Base-by-base conservation (phyloP, 768 basidiomycete genomes). In the Mycena galericulata region DNA sequence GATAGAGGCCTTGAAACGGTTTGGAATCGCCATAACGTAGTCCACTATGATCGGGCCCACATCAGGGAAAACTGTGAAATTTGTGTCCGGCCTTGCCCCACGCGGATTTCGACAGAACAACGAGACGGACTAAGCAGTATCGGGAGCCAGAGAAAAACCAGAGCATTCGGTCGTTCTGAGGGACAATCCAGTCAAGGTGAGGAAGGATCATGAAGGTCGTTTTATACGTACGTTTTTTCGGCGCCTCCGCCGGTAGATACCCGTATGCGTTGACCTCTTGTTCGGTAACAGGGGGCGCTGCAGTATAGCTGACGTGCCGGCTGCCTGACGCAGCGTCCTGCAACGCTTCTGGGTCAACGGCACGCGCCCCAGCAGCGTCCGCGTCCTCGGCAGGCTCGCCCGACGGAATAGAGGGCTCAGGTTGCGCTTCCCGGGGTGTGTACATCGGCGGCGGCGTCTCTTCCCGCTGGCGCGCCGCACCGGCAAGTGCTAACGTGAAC, bases 71-170 rank as follows among this genome's bases (percentile, higher is more conserved):
- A 89, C 90, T 65, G 15, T 24, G 49, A 69, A 47, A 54, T 3
- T 63, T 4, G 43, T n/a, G 27, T 54, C 32, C 40, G 61, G 55
- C 30, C 41, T 32, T n/a, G 29, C 58, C n/a, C n/a, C n/a, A n/a
- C n/a, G n/a, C n/a, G n/a, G n/a, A n/a, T n/a, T 18, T 12, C 58
- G 27, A 36, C 60, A 38, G 22, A 61, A 38, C 36, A 26, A 36
- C 43, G 30, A 11, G 12, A 89, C 93, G 82, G 73, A 95, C 93
- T 79, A 66, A 95, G 78, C 11, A 96, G 83, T 74, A 95, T 93
- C 20, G 94, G 94, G 72, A 96, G 83, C 94, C 94, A 96, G 83
- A 96, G 83, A 96, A 96, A 45, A 92, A 75, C 38, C 93, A 74
- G 50, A 96, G 86, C 94, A 96, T 96, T 45, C 89, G 90, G 76